These are phyloP conservation scores for Dothistroma pini DNA, from an alignment of 2,329 filamentous ascomycete genomes.

Conservation along the genomic window DNA sequence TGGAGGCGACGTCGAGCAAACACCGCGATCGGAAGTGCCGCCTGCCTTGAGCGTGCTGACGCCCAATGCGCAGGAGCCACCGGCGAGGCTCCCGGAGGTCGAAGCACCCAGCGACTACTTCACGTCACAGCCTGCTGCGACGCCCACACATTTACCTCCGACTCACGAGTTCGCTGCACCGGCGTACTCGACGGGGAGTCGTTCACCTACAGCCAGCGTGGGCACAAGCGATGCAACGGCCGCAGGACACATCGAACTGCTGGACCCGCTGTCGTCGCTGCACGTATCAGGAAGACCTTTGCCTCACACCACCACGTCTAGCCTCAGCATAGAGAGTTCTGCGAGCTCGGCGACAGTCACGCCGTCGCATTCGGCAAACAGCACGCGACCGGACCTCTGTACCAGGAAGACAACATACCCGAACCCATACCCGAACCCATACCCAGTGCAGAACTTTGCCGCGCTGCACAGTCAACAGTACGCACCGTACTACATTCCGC, in stretches of 20 bases:
- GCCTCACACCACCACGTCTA: constrained; percentile 41
- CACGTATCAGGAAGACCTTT: constrained; percentile 32
- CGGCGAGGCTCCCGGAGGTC: constrained; percentile 3
- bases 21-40: constrained; percentile 41
- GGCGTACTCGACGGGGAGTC: background rate
- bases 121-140: constrained; percentile 9
- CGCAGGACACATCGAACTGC: constrained; percentile 19
- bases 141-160: background rate
- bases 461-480: constrained; percentile 47
- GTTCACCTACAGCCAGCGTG: constrained; percentile 8
- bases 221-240: constrained; percentile 23
- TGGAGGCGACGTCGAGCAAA: constrained; percentile 36
- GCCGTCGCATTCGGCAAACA: constrained; percentile 16
- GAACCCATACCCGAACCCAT: constrained; percentile 37
- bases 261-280: constrained; percentile 16
- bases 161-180: background rate
- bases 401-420: constrained; percentile 13
- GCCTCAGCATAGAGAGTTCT: constrained; percentile 40
- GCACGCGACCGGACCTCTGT: constrained; percentile 19
- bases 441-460: constrained; percentile 50
- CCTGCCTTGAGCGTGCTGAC: constrained; percentile 28
- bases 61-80: constrained; percentile 17
- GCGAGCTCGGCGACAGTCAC: constrained; percentile 36
- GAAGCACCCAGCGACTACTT: constrained; percentile 12
- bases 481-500: constrained; percentile 35